Evolutionary conservation across 169 alveolate species (phyloP), one percentile per base, ranked within the genome.

Genomic region (Eimeria tenella): DNA sequence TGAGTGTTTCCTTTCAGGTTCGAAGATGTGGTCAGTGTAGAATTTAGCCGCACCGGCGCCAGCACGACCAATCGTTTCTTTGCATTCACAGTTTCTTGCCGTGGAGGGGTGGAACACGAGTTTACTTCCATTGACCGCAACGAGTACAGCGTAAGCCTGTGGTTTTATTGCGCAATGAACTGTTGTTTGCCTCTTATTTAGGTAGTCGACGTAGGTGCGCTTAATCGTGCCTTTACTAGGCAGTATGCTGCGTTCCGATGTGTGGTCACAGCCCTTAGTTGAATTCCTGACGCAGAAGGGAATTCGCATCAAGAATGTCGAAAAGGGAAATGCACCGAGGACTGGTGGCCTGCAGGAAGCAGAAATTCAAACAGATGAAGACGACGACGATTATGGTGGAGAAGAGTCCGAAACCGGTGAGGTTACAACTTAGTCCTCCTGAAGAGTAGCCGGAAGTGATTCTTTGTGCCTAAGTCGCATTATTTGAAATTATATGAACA

Each of bases 91-190:
- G 97, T 98, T 50, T 94, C 97, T 52, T 97, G 97, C 60, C 97
- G 97, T 84, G 98, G 97, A 25, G 99, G 98, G 60, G 97, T 97
- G 17, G 98, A 98, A 55, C 98, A 96, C 95, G 98, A 98, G 83
- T 98, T 98, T 93, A 98, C 99, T 42, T 98, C 98, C 94, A 97
- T 99, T 68, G 99, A 99, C 71, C 95, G 98, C 82, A 98, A 97
- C 74, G 99, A 99, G 86, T 98, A 98, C 89, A 25, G 50, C 5
- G 96, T 94, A 88, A 21, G 94, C 17, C 23, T 1, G 52, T 2
- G 21, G n/a, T 15, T 60, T 15, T 15, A 15, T 4, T 60, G 2
- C n/a, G 15, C n/a, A n/a, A 15, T 0, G 13, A 19, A 17, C 4
- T 68, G 9, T 19, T 23, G n/a, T 17, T 2, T 68, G 50, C 7